A percentile compares a stretch with the other conserved stretches of the same genome.
These are phyloP conservation scores for Ophiosphaerella narmari DNA, from an alignment of 2,329 filamentous ascomycete species.

Conservation along the genomic window DNA sequence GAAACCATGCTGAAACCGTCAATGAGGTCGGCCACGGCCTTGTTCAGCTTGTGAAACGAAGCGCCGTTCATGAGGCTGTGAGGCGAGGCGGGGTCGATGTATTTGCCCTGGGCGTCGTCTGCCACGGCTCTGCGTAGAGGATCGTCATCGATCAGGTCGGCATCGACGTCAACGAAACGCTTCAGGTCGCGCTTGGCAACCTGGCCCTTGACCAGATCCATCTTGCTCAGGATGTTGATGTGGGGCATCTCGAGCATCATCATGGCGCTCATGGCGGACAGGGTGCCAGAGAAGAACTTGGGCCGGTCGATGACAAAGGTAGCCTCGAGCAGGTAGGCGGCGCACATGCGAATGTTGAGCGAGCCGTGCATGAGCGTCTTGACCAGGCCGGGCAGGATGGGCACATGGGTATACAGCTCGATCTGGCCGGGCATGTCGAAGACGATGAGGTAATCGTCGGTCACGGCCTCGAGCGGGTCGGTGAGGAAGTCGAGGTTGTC, in stretches of 20 bases:
- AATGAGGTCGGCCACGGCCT: constrained; percentile 86
- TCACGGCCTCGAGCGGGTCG: constrained; percentile 80
- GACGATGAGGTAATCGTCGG: constrained; percentile 95
- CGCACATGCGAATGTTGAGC: constrained; percentile 89
- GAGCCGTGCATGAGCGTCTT: constrained; percentile 80
- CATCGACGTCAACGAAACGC: constrained; percentile 86
- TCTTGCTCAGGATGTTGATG: constrained; percentile 95
- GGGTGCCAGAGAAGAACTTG: constrained; percentile 95
- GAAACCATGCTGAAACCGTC: constrained; percentile 99
- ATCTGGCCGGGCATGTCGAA: constrained; percentile 99
- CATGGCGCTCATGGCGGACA: constrained; percentile 98
- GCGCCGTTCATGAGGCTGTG: constrained; percentile 77
- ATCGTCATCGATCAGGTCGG: constrained; percentile 79
- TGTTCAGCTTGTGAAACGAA: constrained; percentile 82
- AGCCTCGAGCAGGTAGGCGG: constrained; percentile 90
- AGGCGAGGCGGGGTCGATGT: constrained; percentile 65
- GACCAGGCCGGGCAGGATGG: constrained; percentile 83
- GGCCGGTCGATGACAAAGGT: constrained; percentile 95
- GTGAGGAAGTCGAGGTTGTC: constrained; percentile 93
- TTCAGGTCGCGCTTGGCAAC: constrained; percentile 86
- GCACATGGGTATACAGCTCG: constrained; percentile 96
- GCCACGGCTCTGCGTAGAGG: constrained; percentile 54
- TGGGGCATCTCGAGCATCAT: constrained; percentile 97
- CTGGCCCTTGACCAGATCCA: constrained; percentile 93
- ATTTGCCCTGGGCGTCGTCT: constrained; percentile 57